These are phyloP conservation scores for Platanthera guangdongensis DNA, from an alignment of 106 monocot species.

Conservation along the genomic window DNA sequence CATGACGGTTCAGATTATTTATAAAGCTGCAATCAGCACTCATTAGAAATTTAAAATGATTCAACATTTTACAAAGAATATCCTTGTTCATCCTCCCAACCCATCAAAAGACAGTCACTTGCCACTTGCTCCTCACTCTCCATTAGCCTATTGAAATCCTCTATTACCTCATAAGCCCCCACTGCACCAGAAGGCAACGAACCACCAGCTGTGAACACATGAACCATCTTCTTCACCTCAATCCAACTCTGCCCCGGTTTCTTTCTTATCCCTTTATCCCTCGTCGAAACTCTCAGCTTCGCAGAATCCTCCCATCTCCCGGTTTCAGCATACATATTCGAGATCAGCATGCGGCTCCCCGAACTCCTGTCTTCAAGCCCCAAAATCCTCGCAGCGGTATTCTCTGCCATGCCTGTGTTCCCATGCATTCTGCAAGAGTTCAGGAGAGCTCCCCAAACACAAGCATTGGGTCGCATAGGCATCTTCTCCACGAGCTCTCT, in stretches of 20 bases:
- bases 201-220: conserved; percentile 28
- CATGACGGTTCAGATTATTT: too few relatives aligned
- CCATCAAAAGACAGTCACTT: conserved; percentile 7
- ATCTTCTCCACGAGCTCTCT: conserved; percentile 28
- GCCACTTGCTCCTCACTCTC: conserved; percentile 14
- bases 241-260: conserved; percentile 52
- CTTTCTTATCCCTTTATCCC: conserved; percentile 36
- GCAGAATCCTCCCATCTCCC: conserved; percentile 46
- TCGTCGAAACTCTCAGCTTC: conserved; percentile 35
- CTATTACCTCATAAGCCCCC: conserved; percentile 20
- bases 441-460: conserved; percentile 51
- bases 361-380: conserved; percentile 19
- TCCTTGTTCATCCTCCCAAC: not conserved
- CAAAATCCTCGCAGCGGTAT: conserved; percentile 11
- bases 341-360: conserved; percentile 42
- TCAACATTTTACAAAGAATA: not conserved
- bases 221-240: conserved; percentile 32
- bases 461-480: conserved; percentile 58
- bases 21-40: not conserved
- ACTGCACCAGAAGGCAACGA: conserved; percentile 20
- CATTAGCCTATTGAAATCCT: conserved; percentile 30
- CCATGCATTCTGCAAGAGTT: conserved; percentile 54
- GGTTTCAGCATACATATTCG: conserved; percentile 38
- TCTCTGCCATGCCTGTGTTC: conserved; percentile 21
- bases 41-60: not conserved